Conservation (phyloP, 116 monocot species). For the Zostera marina region DNA sequence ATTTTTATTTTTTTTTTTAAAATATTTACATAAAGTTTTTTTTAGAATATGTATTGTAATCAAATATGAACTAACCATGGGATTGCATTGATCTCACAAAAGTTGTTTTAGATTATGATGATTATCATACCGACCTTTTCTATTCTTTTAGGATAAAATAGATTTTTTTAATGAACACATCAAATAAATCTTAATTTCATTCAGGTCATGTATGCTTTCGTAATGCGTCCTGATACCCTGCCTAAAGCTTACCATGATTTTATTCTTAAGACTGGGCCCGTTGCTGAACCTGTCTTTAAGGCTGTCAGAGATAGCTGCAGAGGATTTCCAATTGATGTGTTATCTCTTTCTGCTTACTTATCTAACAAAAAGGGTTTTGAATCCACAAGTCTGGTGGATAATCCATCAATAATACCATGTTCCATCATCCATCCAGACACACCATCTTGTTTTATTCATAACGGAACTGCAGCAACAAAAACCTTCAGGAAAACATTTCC, state of each 20-base stretch:
- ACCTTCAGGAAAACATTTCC: conserved; percentile 96
- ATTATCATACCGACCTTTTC: no score
- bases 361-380: conserved; percentile 34
- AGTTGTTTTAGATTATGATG: no score
- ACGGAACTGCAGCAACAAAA: conserved; percentile 40
- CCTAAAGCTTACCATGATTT: conserved; percentile 97
- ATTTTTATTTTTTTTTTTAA: no score
- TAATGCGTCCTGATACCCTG: conserved; percentile 93
- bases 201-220: conserved; percentile 98
- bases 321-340: conserved; percentile 59
- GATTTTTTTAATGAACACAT: background rate
- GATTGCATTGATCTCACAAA: no score
- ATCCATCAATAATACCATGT: conserved; percentile 83
- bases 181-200: conserved; percentile 4
- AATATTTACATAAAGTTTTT: no score
- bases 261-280: conserved; percentile 96
- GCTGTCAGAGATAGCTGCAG: conserved; percentile 88
- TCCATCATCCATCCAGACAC: conserved; percentile 82
- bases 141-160: background rate
- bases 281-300: conserved; percentile 77
- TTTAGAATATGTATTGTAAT: no score
- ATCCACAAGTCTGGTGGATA: conserved; percentile 29
- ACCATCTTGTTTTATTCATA: conserved; percentile 62
- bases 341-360: conserved; percentile 56
- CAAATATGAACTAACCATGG: no score